Conservation (phyloP, 176 grass and related monocot species). For the Oryza glaberrima region DNA sequence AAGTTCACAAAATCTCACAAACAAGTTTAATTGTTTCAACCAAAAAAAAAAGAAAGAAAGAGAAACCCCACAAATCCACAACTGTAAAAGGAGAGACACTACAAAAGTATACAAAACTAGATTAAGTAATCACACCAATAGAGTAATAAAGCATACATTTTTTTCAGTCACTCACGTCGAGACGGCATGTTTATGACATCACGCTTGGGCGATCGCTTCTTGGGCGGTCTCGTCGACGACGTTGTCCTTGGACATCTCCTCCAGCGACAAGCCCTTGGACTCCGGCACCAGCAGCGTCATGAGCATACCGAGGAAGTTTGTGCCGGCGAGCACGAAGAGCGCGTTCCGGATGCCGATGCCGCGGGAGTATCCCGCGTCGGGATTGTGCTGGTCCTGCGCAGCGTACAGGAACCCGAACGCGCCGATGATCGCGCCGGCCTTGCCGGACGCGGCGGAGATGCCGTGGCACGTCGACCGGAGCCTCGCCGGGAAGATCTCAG, state of each 20-base stretch:
- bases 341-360: conserved; percentile 43
- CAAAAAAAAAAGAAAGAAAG: too few relatives aligned
- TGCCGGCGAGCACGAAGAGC: conserved; percentile 40
- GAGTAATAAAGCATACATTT: background rate
- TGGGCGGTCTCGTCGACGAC: background rate
- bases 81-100: too few relatives aligned
- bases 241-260: conserved; percentile 38
- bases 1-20: too few relatives aligned
- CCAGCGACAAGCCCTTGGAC: conserved; percentile 30
- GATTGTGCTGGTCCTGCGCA: conserved; percentile 8
- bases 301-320: conserved; percentile 23
- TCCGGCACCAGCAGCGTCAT: conserved; percentile 45
- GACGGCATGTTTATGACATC: background rate
- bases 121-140: background rate
- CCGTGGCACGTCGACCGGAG: conserved; percentile 83
- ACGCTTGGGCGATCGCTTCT: background rate
- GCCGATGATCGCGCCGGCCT: conserved; percentile 72
- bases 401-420: conserved; percentile 81
- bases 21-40: too few relatives aligned
- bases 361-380: background rate
- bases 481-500: conserved; percentile 75
- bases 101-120: background rate
- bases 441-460: conserved; percentile 57
- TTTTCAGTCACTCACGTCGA: background rate
- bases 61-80: too few relatives aligned